phyloP scores from a whole-genome alignment of 148 eudicot species.

The Silene conica region DNA sequence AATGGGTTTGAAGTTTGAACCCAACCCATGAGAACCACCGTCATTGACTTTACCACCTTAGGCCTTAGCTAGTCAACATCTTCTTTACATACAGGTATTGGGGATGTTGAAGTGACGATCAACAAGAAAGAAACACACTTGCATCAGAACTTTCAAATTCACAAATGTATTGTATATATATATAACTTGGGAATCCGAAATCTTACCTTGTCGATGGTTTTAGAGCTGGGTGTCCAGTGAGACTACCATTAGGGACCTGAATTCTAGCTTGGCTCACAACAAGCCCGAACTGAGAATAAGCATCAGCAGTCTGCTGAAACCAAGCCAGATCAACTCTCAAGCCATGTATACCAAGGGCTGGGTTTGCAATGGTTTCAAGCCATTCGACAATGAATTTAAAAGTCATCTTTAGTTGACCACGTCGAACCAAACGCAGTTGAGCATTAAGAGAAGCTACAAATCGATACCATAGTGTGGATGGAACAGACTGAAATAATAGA shows the following conservation, averaged over 20 bases:
- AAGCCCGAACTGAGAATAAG: conserved; percentile 84
- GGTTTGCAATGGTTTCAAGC: conserved; percentile 81
- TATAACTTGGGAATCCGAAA: not conserved
- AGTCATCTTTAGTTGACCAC: conserved; percentile 58
- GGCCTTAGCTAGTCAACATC: too few species aligned
- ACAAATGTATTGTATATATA: not conserved
- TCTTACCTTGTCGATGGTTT: conserved; percentile 49
- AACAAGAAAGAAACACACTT: not conserved
- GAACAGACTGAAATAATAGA: conserved; percentile 55
- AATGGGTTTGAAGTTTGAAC: too few species aligned
- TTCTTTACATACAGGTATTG: not conserved
- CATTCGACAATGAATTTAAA: conserved; percentile 57
- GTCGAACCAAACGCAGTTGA: conserved; percentile 76
- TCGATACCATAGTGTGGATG: conserved; percentile 91
- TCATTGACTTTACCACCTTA: too few species aligned
- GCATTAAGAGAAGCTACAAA: conserved; percentile 92
- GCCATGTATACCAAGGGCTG: conserved; percentile 51
- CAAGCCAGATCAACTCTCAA: conserved; percentile 69
- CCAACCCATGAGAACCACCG: too few species aligned
- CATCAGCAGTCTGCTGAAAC: conserved; percentile 71
- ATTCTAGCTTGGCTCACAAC: conserved; percentile 42
- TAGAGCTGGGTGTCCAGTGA: conserved; percentile 25
- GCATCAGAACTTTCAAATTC: not conserved
- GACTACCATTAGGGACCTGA: conserved; percentile 32
- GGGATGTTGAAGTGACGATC: not conserved